Evolutionary conservation across 2,329 filamentous ascomycete genomes (phyloP).

Genomic region (Xylaria arbuscula): DNA sequence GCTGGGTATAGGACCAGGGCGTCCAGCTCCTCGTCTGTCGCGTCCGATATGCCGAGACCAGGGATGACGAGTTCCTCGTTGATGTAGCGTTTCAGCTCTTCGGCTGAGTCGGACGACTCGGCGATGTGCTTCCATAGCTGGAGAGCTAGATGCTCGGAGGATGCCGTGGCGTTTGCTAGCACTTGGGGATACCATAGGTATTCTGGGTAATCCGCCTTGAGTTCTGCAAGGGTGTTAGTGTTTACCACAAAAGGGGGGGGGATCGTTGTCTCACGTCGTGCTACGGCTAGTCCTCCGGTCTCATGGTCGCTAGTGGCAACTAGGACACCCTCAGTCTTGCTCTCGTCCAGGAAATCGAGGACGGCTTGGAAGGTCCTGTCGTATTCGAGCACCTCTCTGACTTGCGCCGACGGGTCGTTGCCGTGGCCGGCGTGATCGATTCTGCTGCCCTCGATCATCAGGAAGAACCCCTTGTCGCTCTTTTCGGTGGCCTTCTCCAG

Average conservation of each 20-base stretch:
- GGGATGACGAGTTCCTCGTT: conserved; percentile 72
- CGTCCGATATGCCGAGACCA: conserved; percentile 81
- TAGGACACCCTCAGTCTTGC: conserved; percentile 79
- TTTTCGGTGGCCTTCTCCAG: conserved; percentile 84
- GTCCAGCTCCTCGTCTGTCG: conserved; percentile 75
- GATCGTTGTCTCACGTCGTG: conserved; percentile 69
- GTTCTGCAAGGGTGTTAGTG: conserved; percentile 52
- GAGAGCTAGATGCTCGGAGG: conserved; percentile 75
- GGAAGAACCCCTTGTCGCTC: conserved; percentile 92
- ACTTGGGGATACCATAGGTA: conserved; percentile 85
- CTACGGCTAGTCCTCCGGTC: conserved; percentile 87
- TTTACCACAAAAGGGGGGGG: neutral
- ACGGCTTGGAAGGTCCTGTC: conserved; percentile 87
- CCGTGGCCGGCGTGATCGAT: conserved; percentile 95
- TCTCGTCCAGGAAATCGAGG: conserved; percentile 83
- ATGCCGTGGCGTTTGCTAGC: conserved; percentile 80
- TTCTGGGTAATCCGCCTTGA: conserved; percentile 63
- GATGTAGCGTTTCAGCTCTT: conserved; percentile 71
- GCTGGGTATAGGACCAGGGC: conserved; percentile 69
- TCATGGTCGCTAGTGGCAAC: conserved; percentile 96
- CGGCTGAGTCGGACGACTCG: conserved; percentile 44
- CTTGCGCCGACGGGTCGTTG: conserved; percentile 86
- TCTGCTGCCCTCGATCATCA: conserved; percentile 97
- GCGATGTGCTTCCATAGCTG: conserved; percentile 71
- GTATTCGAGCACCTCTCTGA: conserved; percentile 94